Conservation (phyloP, 1,139 yeast genomes). For the Suhomyces terraborum region DNA sequence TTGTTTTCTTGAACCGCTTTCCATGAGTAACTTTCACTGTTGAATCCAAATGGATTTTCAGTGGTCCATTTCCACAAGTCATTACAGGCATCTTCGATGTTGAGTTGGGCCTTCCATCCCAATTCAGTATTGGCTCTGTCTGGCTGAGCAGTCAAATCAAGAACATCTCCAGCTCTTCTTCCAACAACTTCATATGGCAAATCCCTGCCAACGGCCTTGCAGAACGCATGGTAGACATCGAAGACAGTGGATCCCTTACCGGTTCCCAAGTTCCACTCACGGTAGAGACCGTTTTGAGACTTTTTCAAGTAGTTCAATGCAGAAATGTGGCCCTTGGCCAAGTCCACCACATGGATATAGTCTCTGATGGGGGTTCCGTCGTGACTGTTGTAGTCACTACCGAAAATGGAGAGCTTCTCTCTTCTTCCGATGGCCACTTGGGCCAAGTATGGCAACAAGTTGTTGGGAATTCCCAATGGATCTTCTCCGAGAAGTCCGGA, state of each 20-base stretch:
- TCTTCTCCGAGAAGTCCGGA: constrained; percentile 81
- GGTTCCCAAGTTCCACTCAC: constrained; percentile 85
- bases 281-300: constrained; percentile 48
- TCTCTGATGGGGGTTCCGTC: constrained; percentile 87
- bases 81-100: constrained; percentile 64
- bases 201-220: constrained; percentile 65
- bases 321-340: constrained; percentile 79
- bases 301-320: constrained; percentile 58
- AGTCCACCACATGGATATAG: constrained; percentile 79
- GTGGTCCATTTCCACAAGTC: constrained; percentile 83
- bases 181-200: constrained; percentile 66
- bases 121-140: constrained; percentile 67
- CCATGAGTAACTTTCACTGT: constrained; percentile 41
- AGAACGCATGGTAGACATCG: constrained; percentile 69
- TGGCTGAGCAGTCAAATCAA: constrained; percentile 73
- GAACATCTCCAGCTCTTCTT: constrained; percentile 79
- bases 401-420: constrained; percentile 64
- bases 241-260: constrained; percentile 79
- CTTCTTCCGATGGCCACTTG: constrained; percentile 78
- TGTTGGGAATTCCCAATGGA: constrained; percentile 77
- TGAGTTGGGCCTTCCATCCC: constrained; percentile 60
- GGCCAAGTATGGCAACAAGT: constrained; percentile 71
- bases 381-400: constrained; percentile 65
- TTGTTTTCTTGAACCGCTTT: constrained; percentile 19
- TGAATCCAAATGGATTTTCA: constrained; percentile 67